Base-by-base conservation (phyloP, 1,139 yeast species). In the Entelexis sorbosivorans region DNA sequence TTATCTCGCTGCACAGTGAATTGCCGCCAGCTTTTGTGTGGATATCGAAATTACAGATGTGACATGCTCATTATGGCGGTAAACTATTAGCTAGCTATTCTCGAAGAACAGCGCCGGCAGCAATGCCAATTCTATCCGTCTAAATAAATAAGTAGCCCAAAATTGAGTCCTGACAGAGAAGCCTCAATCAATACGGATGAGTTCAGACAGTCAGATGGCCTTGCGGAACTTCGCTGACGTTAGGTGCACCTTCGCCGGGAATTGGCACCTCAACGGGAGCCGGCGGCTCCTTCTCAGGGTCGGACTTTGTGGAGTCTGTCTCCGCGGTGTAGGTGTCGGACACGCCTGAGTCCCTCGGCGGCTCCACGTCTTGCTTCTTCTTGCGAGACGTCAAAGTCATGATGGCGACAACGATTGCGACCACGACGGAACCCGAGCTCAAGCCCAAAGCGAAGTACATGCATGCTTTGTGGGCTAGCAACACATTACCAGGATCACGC, bases 401-500 rank as follows among this genome's bases (percentile, higher is more conserved):
- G 19, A 55, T 20, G 3, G 58, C 55, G 2, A 55, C 51, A 9
- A 49, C 45, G 3, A 55, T 29, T 9, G 59, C 43, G 1, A 52
- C 38, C 3, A 55, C 39, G 2, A 55, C 47, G 1, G 58, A 42
- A 5, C 52, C 38, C 1, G 53, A 48, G 46, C 59, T 56, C 38
- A 55, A 36, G 5, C 58, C 58, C n/a, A 55, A 9, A 9, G 58
- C 58, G 24, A 55, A 55, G 14, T 46, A 47, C 51, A 49, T 49
- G 39, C 58, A 55, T 1, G 34, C 54, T 24, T 42, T 46, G 26
- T 54, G 49, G 4, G 50, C 58, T 5, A 47, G 48, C 16, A 51
- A 39, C 1, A 34, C 43, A 20, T 55, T 48, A 1, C 52, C 54
- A 2, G 53, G 56, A 22, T 44, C 32, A 6, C 48, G 39, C 50